A percentile compares a stretch with the other conserved stretches of the same genome.
phyloP scores from a whole-genome alignment of 2,329 filamentous ascomycete genomes.

The Colletotrichum sp. region DNA sequence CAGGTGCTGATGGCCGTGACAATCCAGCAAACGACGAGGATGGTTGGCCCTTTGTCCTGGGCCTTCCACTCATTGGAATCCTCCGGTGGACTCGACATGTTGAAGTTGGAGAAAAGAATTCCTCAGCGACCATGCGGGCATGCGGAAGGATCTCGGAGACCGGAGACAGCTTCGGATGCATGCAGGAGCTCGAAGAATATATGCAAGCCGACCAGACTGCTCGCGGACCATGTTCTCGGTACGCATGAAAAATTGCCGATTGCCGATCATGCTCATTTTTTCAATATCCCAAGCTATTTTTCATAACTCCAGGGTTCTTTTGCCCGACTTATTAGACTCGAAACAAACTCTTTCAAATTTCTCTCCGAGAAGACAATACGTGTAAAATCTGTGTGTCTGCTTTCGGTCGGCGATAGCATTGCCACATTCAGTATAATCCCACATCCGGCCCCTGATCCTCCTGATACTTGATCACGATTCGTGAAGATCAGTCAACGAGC shows the following conservation, averaged over 20 bases:
- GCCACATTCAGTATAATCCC: neutral
- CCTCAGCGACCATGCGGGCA: too few relatives aligned
- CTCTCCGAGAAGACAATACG: neutral
- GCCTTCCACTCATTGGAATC: neutral
- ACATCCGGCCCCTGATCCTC: neutral
- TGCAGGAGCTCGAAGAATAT: neutral
- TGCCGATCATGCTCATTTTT: neutral
- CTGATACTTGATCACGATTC: neutral
- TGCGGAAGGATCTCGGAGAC: neutral
- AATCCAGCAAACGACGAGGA: conserved; percentile 33
- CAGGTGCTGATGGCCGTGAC: conserved; percentile 31
- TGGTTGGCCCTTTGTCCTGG: conserved; percentile 32
- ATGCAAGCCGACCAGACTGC: neutral
- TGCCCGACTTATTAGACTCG: neutral
- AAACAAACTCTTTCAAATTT: neutral
- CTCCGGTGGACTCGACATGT: neutral
- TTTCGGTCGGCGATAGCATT: neutral
- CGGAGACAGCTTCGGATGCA: neutral
- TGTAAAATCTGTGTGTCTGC: neutral
- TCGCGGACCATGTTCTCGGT: neutral
- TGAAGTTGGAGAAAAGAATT: neutral
- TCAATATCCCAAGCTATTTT: neutral
- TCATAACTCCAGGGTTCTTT: neutral
- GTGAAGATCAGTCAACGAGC: neutral
- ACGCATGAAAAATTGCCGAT: neutral